phyloP scores from a whole-genome alignment of 805 yeast genomes.

The Myxozyma neotropica region DNA sequence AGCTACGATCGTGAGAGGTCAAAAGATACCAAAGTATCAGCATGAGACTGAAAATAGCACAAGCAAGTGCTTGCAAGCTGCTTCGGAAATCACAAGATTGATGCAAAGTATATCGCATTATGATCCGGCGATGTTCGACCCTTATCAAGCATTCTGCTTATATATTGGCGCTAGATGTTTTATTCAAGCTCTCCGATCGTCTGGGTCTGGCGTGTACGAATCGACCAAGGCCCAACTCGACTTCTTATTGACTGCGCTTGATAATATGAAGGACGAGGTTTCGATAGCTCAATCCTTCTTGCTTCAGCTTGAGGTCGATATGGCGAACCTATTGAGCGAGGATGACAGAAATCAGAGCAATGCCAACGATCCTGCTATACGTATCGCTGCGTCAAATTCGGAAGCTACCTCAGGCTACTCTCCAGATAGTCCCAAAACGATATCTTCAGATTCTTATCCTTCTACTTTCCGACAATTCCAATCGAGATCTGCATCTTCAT shows the following conservation, averaged over 20 bases:
- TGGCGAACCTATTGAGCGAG: conserved; percentile 16
- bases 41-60: conserved; percentile 9
- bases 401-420: not conserved
- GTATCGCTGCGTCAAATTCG: not conserved
- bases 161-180: conserved; percentile 32
- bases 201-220: not conserved
- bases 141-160: conserved; percentile 16
- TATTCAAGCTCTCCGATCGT: conserved; percentile 16
- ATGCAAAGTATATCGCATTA: conserved; percentile 20
- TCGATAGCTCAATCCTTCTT: conserved; percentile 23
- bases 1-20: conserved; percentile 16
- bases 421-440: not conserved
- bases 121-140: conserved; percentile 4
- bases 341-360: not conserved
- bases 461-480: not conserved
- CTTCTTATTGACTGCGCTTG: conserved; percentile 24
- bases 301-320: conserved; percentile 30
- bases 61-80: conserved; percentile 18
- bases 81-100: conserved; percentile 21
- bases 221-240: conserved; percentile 14
- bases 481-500: not conserved
- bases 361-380: not conserved
- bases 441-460: not conserved
- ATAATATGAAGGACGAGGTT: conserved; percentile 19
- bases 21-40: not conserved